These are phyloP conservation scores for Hirsutella rhossiliensis DNA, from an alignment of 2,329 filamentous ascomycete species.

Conservation along the genomic window DNA sequence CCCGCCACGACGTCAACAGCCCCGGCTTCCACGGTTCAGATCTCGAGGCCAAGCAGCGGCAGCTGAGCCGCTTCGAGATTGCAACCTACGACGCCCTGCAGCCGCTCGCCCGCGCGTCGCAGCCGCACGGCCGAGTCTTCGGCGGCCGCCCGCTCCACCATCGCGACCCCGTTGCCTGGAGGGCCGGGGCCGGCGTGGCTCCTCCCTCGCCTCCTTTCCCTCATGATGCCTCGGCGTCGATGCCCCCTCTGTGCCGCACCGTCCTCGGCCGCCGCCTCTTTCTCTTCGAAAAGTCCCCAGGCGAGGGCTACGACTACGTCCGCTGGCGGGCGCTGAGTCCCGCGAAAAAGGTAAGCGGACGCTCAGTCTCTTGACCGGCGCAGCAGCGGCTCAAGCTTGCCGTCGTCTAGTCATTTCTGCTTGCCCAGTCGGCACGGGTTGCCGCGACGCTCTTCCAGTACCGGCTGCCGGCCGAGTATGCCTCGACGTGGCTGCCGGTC, in stretches of 20 bases:
- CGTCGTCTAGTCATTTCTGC: conserved; percentile 2
- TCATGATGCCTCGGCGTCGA: too few relatives aligned
- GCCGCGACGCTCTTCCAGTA: conserved; percentile 10
- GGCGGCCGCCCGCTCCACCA: conserved; percentile 3
- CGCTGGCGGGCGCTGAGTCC: conserved; percentile 3
- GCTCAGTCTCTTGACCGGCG: not conserved
- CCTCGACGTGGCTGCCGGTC: conserved; percentile 4
- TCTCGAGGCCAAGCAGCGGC: not conserved
- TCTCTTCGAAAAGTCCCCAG: conserved; percentile 5
- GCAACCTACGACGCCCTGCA: conserved; percentile 3
- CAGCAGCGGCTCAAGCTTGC: not conserved
- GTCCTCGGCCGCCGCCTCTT: conserved; percentile 4
- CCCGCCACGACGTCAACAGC: conserved; percentile 4
- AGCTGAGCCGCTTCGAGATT: conserved; percentile 5
- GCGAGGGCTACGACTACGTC: conserved; percentile 3
- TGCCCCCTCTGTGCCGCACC: not conserved
- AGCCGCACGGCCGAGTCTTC: not conserved
- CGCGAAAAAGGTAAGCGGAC: conserved; percentile 2
- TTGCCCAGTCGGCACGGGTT: conserved; percentile 8
- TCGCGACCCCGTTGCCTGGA: conserved; percentile 1
- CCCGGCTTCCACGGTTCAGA: not conserved
- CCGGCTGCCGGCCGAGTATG: conserved; percentile 6
- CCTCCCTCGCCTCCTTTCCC: not conserved
- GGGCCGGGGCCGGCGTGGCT: not conserved
- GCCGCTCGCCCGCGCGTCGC: not conserved